Evolutionary conservation across 805 yeast species (phyloP).

Genomic region (Peterozyma toletana): DNA sequence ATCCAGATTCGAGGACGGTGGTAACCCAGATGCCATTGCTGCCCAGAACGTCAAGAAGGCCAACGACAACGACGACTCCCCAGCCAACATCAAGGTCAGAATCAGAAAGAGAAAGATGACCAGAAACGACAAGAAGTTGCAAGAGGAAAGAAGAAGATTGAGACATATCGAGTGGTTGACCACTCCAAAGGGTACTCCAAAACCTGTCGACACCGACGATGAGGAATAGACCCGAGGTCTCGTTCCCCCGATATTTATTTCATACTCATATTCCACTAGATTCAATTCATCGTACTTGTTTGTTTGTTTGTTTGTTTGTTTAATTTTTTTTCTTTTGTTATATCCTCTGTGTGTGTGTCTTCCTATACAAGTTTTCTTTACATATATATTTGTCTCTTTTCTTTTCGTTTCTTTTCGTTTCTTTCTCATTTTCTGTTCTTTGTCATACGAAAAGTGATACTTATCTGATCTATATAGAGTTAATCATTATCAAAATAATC

Average conservation of each 20-base stretch:
- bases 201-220: slow-evolving; percentile 88
- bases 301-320: neutral
- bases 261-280: neutral
- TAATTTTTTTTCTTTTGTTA: neutral
- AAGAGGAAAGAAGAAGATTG: slow-evolving; percentile 89
- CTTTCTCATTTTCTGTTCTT: too few species aligned
- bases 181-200: slow-evolving; percentile 97
- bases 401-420: too few species aligned
- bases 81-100: slow-evolving; percentile 92
- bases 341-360: too few species aligned
- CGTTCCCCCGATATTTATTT: neutral
- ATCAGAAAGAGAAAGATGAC: slow-evolving; percentile 95
- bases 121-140: slow-evolving; percentile 88
- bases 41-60: slow-evolving; percentile 40
- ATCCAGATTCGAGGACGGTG: slow-evolving; percentile 78
- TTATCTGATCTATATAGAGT: too few species aligned
- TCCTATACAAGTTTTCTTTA: too few species aligned
- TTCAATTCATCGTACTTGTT: neutral
- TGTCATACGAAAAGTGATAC: too few species aligned
- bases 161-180: slow-evolving; percentile 92
- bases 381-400: neutral
- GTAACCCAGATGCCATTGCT: slow-evolving; percentile 37
- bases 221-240: slow-evolving; percentile 45
- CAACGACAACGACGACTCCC: slow-evolving; percentile 74
- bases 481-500: too few species aligned